Conservation (phyloP, 371 early-diverging fungal genomes). For the Syncephalis fuscata region DNA sequence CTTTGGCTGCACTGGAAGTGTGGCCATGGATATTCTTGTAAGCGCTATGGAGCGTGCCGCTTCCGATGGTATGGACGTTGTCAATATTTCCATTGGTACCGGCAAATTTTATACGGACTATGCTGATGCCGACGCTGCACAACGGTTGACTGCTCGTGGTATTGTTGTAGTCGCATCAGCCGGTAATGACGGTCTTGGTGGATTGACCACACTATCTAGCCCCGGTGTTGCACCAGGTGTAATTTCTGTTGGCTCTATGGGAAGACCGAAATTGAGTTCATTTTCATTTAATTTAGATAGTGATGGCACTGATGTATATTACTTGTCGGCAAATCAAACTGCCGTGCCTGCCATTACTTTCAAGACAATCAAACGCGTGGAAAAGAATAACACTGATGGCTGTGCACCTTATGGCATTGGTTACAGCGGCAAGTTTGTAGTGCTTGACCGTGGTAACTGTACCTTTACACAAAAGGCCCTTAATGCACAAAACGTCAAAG, state of each 20-base stretch:
- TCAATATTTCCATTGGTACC: slow-evolving; percentile 51
- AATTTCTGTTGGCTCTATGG: slow-evolving; percentile 52
- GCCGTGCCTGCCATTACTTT: no score
- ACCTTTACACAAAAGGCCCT: slow-evolving; percentile 21
- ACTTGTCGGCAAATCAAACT: no score
- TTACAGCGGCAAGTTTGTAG: slow-evolving; percentile 27
- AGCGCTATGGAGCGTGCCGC: slow-evolving; percentile 38
- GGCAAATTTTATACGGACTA: slow-evolving; percentile 22
- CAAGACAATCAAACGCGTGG: no score
- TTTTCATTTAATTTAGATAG: no score
- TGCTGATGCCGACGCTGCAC: slow-evolving; percentile 19
- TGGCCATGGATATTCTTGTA: slow-evolving; percentile 38
- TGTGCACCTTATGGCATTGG: background rate
- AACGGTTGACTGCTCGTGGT: slow-evolving; percentile 19
- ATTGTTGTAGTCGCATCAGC: slow-evolving; percentile 31
- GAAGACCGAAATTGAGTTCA: slow-evolving; percentile 15
- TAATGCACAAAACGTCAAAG: slow-evolving; percentile 38
- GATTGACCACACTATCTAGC: slow-evolving; percentile 33
- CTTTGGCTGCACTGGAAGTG: slow-evolving; percentile 37
- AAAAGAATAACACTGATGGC: background rate
- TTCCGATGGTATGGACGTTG: slow-evolving; percentile 36
- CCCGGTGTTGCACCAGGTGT: slow-evolving; percentile 42
- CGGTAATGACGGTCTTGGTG: slow-evolving; percentile 55
- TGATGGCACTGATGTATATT: background rate
- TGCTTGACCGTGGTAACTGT: slow-evolving; percentile 44